Conservation (phyloP, 805 yeast genomes). For the Teunomyces barrocoloradensis region DNA sequence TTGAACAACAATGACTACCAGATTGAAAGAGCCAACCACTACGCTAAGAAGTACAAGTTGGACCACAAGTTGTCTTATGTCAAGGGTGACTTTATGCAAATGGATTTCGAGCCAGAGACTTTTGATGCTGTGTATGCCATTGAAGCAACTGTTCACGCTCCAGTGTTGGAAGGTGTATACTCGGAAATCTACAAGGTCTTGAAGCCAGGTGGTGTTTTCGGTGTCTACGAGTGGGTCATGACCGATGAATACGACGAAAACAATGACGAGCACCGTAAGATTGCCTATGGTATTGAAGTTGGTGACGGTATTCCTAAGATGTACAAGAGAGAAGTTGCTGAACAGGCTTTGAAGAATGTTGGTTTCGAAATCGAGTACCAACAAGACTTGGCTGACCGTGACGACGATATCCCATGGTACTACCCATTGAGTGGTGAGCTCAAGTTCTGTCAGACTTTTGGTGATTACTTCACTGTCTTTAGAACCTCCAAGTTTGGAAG, state of each 20-base stretch:
- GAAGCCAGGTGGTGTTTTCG: slow-evolving; percentile 97
- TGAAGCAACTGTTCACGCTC: slow-evolving; percentile 98
- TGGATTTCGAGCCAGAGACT: slow-evolving; percentile 88
- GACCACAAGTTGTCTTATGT: slow-evolving; percentile 77
- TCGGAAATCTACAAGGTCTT: slow-evolving; percentile 90
- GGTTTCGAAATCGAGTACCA: slow-evolving; percentile 81
- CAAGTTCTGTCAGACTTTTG: slow-evolving; percentile 75
- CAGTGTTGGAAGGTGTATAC: slow-evolving; percentile 92
- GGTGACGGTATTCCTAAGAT: slow-evolving; percentile 99
- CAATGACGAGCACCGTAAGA: slow-evolving; percentile 86
- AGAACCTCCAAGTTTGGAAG: slow-evolving; percentile 90
- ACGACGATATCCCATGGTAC: slow-evolving; percentile 94
- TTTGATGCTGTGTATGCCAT: slow-evolving; percentile 98
- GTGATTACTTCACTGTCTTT: slow-evolving; percentile 78
- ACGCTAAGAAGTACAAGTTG: slow-evolving; percentile 65
- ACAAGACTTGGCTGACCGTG: slow-evolving; percentile 77
- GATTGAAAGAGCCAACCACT: slow-evolving; percentile 83
- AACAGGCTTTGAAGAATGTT: slow-evolving; percentile 75
- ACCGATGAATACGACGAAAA: slow-evolving; percentile 87
- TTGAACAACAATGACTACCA: slow-evolving; percentile 97
- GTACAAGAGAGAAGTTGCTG: slow-evolving; percentile 84
- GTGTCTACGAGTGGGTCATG: slow-evolving; percentile 99
- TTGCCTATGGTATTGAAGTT: slow-evolving; percentile 94
- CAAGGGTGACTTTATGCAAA: slow-evolving; percentile 98
- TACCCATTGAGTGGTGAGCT: slow-evolving; percentile 95